Conservation (phyloP, 768 basidiomycete species). For the Symmetrospora coprosmae region DNA sequence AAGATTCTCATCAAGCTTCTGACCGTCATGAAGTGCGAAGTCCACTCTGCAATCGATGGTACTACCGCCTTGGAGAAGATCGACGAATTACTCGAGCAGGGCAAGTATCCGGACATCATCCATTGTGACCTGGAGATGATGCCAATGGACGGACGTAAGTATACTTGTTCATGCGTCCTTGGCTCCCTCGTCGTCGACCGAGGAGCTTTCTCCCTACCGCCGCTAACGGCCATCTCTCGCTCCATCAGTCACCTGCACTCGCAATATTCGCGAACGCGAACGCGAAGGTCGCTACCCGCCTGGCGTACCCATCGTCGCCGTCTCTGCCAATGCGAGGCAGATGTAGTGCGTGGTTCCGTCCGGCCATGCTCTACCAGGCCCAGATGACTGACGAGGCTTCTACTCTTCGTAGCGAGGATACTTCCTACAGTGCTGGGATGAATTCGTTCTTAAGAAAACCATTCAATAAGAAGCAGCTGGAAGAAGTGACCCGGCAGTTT, state of each 20-base stretch:
- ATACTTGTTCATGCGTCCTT: background rate
- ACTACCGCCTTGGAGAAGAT: constrained; percentile 3
- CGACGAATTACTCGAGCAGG: background rate
- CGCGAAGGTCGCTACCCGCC: background rate
- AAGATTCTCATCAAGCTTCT: constrained; percentile 19
- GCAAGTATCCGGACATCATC: background rate
- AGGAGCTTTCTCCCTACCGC: background rate
- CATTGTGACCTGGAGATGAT: constrained; percentile 21
- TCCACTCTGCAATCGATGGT: constrained; percentile 16
- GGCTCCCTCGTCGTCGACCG: background rate
- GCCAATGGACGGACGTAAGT: background rate
- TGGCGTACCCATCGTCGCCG: constrained; percentile 19
- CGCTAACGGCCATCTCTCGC: background rate
- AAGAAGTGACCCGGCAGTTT: no score
- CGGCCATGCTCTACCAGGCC: no score
- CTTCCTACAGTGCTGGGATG: no score
- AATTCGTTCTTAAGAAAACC: no score
- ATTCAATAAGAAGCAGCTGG: no score
- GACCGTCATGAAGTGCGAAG: constrained; percentile 12
- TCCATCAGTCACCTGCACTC: constrained; percentile 1
- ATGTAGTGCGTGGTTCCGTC: no score
- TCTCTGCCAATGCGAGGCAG: constrained; percentile 18
- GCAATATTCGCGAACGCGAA: constrained; percentile 16
- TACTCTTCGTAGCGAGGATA: no score
- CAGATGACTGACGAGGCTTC: no score